Evolutionary conservation across 164 flowering plant genomes (phyloP).

Genomic region (grape (Vitis vinifera)): DNA sequence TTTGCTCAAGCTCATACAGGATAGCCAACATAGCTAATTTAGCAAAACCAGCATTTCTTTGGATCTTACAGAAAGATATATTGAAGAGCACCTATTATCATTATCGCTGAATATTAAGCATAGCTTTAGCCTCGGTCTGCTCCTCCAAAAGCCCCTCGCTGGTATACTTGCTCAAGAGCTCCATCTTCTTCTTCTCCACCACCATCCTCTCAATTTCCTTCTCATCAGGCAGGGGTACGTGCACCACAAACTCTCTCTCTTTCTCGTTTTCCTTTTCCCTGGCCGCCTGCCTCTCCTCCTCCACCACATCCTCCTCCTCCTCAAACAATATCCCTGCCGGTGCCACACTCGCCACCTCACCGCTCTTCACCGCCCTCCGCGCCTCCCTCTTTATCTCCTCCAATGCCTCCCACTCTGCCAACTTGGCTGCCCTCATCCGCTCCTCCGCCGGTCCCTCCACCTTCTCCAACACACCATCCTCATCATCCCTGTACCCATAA

Average conservation of each 20-base stretch:
- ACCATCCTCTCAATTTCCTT: slow-evolving; percentile 94
- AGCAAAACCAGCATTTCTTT: no score
- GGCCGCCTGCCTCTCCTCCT: slow-evolving; percentile 65
- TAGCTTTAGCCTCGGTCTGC: slow-evolving; percentile 76
- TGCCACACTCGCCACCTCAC: slow-evolving; percentile 68
- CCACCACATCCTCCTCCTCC: slow-evolving; percentile 87
- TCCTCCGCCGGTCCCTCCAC: slow-evolving; percentile 75
- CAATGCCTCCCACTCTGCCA: slow-evolving; percentile 72
- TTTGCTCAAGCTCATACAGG: no score
- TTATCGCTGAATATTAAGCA: slow-evolving; percentile 81
- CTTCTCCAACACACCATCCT: slow-evolving; percentile 78
- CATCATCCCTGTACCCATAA: slow-evolving; percentile 90
- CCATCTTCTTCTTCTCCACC: slow-evolving; percentile 94
- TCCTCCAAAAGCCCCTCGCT: slow-evolving; percentile 71
- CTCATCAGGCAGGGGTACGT: slow-evolving; percentile 91
- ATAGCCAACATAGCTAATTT: no score
- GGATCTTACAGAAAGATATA: no score
- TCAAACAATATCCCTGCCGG: slow-evolving; percentile 48
- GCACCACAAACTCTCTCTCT: slow-evolving; percentile 76
- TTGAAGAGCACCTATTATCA: no score
- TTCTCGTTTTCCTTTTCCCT: slow-evolving; percentile 35
- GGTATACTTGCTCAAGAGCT: slow-evolving; percentile 71
- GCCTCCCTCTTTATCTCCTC: slow-evolving; percentile 82
- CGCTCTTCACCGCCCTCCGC: slow-evolving; percentile 70
- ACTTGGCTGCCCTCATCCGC: slow-evolving; percentile 58